Evolutionary conservation across 2,329 filamentous ascomycete species (phyloP), one percentile per base, ranked within the genome.

Genomic region (Alternaria burnsii): DNA sequence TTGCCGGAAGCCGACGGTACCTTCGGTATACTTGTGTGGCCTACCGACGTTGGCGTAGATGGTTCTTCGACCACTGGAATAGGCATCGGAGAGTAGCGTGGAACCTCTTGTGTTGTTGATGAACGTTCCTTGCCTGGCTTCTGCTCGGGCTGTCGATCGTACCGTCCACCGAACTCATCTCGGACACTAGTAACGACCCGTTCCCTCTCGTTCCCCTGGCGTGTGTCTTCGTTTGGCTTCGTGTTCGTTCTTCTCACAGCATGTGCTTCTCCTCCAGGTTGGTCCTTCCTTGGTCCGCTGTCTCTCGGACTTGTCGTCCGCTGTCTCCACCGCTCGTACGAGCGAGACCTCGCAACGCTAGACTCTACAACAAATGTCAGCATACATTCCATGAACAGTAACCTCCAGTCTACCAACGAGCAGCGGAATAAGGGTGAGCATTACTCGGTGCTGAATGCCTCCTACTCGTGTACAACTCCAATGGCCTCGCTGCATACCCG

Each of bases 371-470:
- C 22, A 24, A 51, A 34, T 30, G 26, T 50, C 18, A 52, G 51
- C 55, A 63, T 58, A 52, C 59, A 5, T 12, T 42, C 42, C 40
- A 42, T 61, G 58, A 63, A 36, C 4, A 24, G 50, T 44, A 46
- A n/a, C 55, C 67, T 62, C 59, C 61, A 61, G 62, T 59, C 56
- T 70, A 28, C 14, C 18, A 34, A 32, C 47, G 36, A 57, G 38
- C 42, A 59, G 55, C 47, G 24, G 32, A 34, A 46, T 52, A 56
- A 63, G 58, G 59, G 68, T 65, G 54, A 57, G 66, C 52, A 73
- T 71, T 73, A 73, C 68, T 71, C 54, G 64, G 62, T 62, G 56
- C 58, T 32, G 57, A 50, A 32, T 56, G 56, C 58, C 57, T 68
- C 42, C 58, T 60, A 57, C 59, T 55, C 57, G 52, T 61, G 56